Evolutionary conservation across 768 basidiomycete genomes (phyloP), one percentile per base, ranked within the genome.

Genomic region (Lactifluus hygrophoroides): DNA sequence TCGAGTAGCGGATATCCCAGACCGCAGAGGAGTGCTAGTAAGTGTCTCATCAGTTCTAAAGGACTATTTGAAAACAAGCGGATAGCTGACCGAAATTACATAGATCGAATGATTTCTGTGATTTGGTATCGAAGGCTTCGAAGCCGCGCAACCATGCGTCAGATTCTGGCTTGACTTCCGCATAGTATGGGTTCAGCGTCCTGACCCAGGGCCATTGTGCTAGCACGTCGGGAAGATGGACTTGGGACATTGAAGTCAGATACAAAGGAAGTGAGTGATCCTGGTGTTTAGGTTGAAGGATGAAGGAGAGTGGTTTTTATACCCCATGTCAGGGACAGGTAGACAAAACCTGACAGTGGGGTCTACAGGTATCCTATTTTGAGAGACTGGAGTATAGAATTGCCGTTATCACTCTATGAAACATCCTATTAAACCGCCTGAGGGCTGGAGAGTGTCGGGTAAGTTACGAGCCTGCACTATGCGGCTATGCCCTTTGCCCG

Each of bases 21-120:
- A 0, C 74, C 72, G 8, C 72, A 74, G 17, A 76, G 66, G 5
- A 73, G 64, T 45, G 65, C 76, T n/a, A n/a, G n/a, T 77, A 21
- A 16, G 49, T 54, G 17, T 42, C 45, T 2, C 37, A 14, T 30
- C 35, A 30, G 38, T 52, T 3, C 37, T 43, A 43, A 19, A 38
- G 9, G 16, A 21, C 19, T 13, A 43, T 21, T 21, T 9, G 19
- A 8, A 43, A 19, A 23, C 17, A 63, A 48, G 38, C 37, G 13
- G 16, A 19, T 10, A 32, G 21, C 54, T 32, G 10, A 66, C 65
- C n/a, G n/a, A n/a, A n/a, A n/a, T n/a, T n/a, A n/a, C n/a, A n/a
- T n/a, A n/a, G n/a, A n/a, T n/a, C n/a, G n/a, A n/a, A n/a, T n/a
- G n/a, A n/a, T n/a, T n/a, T n/a, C n/a, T n/a, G n/a, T n/a, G n/a